A percentile compares a stretch with the other conserved stretches of the same genome.
These are phyloP conservation scores for Pichia insulana DNA, from an alignment of 805 yeast genomes.

Conservation along the genomic window DNA sequence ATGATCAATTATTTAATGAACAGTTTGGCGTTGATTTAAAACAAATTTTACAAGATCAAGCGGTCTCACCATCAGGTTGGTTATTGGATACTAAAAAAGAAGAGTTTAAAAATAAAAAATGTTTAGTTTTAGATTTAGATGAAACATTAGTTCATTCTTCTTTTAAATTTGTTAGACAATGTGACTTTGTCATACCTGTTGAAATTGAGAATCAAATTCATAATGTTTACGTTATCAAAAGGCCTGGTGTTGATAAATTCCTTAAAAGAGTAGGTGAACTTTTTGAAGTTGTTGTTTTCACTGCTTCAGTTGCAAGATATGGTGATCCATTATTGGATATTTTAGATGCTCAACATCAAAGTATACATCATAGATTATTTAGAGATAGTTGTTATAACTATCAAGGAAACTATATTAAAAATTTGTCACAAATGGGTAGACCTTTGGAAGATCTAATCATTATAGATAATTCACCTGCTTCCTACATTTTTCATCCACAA, in stretches of 20 bases:
- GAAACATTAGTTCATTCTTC: conserved; percentile 95
- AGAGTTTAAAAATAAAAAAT: conserved; percentile 57
- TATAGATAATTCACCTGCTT: conserved; percentile 95
- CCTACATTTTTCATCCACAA: conserved; percentile 96
- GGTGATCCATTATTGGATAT: conserved; percentile 93
- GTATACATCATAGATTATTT: conserved; percentile 85
- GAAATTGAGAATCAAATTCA: conserved; percentile 90
- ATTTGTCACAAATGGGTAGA: conserved; percentile 88
- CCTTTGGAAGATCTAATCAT: conserved; percentile 80
- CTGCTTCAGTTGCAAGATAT: conserved; percentile 91
- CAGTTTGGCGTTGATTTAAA: conserved; percentile 43
- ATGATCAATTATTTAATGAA: conserved; percentile 18
- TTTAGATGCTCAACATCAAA: conserved; percentile 55
- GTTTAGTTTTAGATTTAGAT: conserved; percentile 85
- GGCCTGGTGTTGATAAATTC: conserved; percentile 98
- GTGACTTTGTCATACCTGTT: conserved; percentile 96
- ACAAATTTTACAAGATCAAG: conserved; percentile 64
- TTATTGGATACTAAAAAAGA: conserved; percentile 49
- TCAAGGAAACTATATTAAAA: conserved; percentile 92
- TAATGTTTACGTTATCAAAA: conserved; percentile 89
- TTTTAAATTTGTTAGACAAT: conserved; percentile 82
- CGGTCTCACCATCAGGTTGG: conserved; percentile 50
- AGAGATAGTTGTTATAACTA: conserved; percentile 91
- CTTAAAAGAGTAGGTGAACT: conserved; percentile 72
- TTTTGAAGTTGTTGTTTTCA: conserved; percentile 92